Conservation (phyloP, 495 filamentous ascomycete genomes). For the Penicillium alfredii region DNA sequence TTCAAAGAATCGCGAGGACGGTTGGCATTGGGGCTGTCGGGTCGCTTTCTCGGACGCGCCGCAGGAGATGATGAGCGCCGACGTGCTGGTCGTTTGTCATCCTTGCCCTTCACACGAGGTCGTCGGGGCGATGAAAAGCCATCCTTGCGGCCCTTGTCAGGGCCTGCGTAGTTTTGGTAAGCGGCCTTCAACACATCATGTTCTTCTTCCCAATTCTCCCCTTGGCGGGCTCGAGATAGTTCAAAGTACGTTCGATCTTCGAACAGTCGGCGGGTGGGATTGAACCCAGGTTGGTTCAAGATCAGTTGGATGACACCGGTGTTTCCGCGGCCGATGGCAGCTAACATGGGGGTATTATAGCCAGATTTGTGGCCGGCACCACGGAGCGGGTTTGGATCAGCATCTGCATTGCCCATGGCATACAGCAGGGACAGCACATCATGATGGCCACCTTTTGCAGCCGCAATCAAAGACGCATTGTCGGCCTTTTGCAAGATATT, state of each 20-base stretch:
- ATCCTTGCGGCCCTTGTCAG: slow-evolving; percentile 35
- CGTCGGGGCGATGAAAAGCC: slow-evolving; percentile 50
- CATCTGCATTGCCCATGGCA: slow-evolving; percentile 70
- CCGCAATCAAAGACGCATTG: slow-evolving; percentile 78
- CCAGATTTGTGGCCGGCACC: slow-evolving; percentile 41
- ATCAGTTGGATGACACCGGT: slow-evolving; percentile 74
- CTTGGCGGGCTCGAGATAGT: slow-evolving; percentile 71
- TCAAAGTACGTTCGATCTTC: slow-evolving; percentile 76
- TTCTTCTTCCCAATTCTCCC: slow-evolving; percentile 87
- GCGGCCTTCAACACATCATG: slow-evolving; percentile 72
- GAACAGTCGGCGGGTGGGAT: slow-evolving; percentile 63
- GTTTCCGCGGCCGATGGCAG: slow-evolving; percentile 88
- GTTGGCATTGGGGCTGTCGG: slow-evolving; percentile 25
- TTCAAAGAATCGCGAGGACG: slow-evolving; percentile 27
- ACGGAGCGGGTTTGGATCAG: slow-evolving; percentile 64
- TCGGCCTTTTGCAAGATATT: slow-evolving; percentile 73
- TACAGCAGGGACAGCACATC: slow-evolving; percentile 79
- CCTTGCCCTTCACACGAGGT: slow-evolving; percentile 51
- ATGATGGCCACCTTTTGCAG: slow-evolving; percentile 86
- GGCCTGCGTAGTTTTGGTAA: slow-evolving; percentile 57
- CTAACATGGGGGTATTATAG: slow-evolving; percentile 84
- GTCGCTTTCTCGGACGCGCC: slow-evolving; percentile 36
- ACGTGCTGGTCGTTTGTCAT: slow-evolving; percentile 43
- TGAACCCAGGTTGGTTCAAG: slow-evolving; percentile 68
- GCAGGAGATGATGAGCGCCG: slow-evolving; percentile 47